Evolutionary conservation across 2,329 filamentous ascomycete genomes (phyloP), one percentile per base, ranked within the genome.

Genomic region (Xylaria sp.): DNA sequence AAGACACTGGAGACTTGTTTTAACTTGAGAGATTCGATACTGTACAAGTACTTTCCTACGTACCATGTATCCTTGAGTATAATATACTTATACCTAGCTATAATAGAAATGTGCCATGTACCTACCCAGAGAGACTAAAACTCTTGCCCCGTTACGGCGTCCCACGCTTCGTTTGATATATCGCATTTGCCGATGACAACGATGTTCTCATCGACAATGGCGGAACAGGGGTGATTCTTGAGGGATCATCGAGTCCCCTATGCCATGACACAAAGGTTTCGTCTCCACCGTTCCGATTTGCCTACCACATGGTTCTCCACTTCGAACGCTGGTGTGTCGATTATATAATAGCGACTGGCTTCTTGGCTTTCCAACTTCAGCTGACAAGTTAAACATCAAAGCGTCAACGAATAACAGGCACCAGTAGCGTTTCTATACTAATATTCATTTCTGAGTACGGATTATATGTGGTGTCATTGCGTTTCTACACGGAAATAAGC

Each of bases 251-350:
- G 49, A 31, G 26, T 53, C 49, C 49, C 49, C 4, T 40, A 23
- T 38, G 36, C 33, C n/a, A 57, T 38, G 10, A 58, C 20, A 13
- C 6, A 61, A 33, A 44, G 33, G 51, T 4, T 23, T 23, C 11
- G 60, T 60, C 56, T 46, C 36, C 56, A 63, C 23, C 15, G 6
- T 59, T 62, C 53, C 59, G 48, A 20, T 53, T 63, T 42, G 46
- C 56, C 31, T 26, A 28, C 66, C 61, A 66, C 63, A 66, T 63
- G 53, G 58, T 63, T 66, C 56, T 44, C 59, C 63, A 66, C 59
- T 46, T 38, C 15, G 3, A 51, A 46, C 38, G 31, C 38, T 46
- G 26, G 42, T 44, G 53, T 58, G 53, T 33, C 28, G 54, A 57
- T 57, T 36, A 54, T 49, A 65, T 51, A 49, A 61, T 66, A 46